phyloP scores from a whole-genome alignment of 441 rosid genomes.

The Pelargonium australe region DNA sequence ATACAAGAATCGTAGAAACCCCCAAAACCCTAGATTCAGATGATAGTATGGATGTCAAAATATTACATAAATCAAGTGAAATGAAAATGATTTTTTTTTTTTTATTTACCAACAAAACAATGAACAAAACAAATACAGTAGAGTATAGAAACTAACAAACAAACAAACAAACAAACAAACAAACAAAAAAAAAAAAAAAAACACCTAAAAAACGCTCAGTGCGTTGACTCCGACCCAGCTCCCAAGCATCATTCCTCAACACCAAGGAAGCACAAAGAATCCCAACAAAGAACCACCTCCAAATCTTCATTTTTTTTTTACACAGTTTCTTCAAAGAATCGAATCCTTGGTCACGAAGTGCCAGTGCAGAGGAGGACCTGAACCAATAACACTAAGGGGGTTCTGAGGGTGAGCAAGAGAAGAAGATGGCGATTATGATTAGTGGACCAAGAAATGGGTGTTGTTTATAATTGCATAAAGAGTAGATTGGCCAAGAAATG shows the following conservation, averaged over 20 bases:
- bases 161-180: too few species aligned
- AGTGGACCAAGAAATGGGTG: conserved; percentile 19
- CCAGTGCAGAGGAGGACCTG: not conserved
- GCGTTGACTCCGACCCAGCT: conserved; percentile 56
- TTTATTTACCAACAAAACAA: not conserved
- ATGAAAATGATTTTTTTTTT: not conserved
- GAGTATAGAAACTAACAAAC: not conserved
- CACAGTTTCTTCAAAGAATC: not conserved
- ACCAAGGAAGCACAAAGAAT: conserved; percentile 33
- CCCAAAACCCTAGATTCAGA: not conserved
- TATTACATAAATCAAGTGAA: not conserved
- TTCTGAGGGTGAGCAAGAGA: not conserved
- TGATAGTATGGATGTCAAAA: not conserved
- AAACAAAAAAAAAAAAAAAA: not conserved
- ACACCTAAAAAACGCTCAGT: conserved; percentile 89
- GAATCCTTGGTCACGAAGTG: not conserved
- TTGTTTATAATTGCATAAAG: not conserved
- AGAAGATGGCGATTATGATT: conserved; percentile 15
- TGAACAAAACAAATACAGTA: not conserved
- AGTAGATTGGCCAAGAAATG: conserved; percentile 23
- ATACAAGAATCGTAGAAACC: not conserved
- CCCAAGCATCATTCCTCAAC: conserved; percentile 43
- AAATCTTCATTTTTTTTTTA: conserved; percentile 36
- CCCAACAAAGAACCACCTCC: conserved; percentile 49
- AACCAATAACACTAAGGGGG: not conserved